These are phyloP conservation scores for Boletus vinaceobasis DNA, from an alignment of 768 basidiomycete genomes.

Conservation along the genomic window DNA sequence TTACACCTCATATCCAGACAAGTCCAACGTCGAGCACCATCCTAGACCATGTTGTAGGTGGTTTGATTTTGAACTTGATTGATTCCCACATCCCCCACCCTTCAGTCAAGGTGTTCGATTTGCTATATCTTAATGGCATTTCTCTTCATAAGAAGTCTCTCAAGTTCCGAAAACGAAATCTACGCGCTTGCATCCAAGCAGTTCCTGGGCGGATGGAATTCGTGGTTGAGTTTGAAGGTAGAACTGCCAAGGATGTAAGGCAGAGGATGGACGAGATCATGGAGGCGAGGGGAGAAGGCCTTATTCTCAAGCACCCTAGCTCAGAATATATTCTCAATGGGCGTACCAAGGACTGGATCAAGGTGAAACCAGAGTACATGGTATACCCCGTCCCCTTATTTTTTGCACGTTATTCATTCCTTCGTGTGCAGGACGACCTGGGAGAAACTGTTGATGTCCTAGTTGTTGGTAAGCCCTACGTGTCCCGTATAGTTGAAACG, in stretches of 20 bases:
- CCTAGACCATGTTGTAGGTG: conserved; percentile 89
- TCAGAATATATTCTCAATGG: conserved; percentile 84
- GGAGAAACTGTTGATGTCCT: conserved; percentile 91
- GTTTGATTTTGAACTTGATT: background rate
- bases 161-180: conserved; percentile 73
- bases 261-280: conserved; percentile 79
- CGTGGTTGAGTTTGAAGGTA: conserved; percentile 66
- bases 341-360: conserved; percentile 90
- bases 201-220: conserved; percentile 82
- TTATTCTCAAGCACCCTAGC: conserved; percentile 85
- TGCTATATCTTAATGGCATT: conserved; percentile 84
- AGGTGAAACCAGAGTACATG: conserved; percentile 90
- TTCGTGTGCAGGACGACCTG: conserved; percentile 66
- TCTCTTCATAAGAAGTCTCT: conserved; percentile 71
- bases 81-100: background rate
- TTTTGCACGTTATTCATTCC: background rate
- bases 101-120: conserved; percentile 95
- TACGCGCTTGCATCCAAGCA: conserved; percentile 63
- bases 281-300: conserved; percentile 83
- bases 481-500: background rate
- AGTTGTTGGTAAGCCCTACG: conserved; percentile 65
- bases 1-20: conserved; percentile 44
- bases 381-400: conserved; percentile 34
- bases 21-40: conserved; percentile 61
- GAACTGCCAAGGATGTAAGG: conserved; percentile 78